Conservation (phyloP, 176 grass and related monocot species). For the Leersia perrieri region DNA sequence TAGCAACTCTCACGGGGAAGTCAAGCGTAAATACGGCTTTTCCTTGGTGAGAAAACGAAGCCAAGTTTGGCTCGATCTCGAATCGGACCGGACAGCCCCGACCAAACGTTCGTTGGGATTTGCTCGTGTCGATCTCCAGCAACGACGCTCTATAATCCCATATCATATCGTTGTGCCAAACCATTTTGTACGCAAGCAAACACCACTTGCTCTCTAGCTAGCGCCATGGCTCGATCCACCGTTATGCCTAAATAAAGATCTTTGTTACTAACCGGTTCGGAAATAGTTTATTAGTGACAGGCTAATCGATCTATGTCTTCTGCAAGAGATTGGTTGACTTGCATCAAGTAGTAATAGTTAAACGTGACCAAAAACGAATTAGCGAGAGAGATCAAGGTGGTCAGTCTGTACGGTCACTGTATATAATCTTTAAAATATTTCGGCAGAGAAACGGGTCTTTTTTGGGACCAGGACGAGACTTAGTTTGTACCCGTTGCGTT, state of each 20-base stretch:
- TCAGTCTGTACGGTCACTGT: background rate
- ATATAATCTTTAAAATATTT: background rate
- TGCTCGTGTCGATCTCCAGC: background rate
- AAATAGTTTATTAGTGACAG: background rate
- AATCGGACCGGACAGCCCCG: background rate
- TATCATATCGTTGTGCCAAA: background rate
- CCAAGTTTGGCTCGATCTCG: constrained; percentile 6
- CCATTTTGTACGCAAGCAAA: background rate
- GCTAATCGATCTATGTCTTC: background rate
- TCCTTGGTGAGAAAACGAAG: constrained; percentile 3
- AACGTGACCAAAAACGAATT: background rate
- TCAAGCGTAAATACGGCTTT: constrained; percentile 25
- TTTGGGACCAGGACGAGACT: background rate
- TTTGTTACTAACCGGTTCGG: background rate
- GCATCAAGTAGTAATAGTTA: background rate
- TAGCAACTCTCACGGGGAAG: background rate
- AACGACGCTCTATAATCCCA: background rate
- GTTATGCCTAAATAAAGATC: background rate
- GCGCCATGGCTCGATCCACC: background rate
- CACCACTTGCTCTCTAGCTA: background rate
- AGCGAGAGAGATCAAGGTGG: background rate
- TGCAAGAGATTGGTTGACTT: background rate
- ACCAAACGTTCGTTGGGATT: constrained; percentile 22
- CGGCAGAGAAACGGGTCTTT: background rate
- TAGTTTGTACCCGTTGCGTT: background rate